Base-by-base conservation (phyloP, 2,329 filamentous ascomycete species). In the Neocucurbitaria cava region DNA sequence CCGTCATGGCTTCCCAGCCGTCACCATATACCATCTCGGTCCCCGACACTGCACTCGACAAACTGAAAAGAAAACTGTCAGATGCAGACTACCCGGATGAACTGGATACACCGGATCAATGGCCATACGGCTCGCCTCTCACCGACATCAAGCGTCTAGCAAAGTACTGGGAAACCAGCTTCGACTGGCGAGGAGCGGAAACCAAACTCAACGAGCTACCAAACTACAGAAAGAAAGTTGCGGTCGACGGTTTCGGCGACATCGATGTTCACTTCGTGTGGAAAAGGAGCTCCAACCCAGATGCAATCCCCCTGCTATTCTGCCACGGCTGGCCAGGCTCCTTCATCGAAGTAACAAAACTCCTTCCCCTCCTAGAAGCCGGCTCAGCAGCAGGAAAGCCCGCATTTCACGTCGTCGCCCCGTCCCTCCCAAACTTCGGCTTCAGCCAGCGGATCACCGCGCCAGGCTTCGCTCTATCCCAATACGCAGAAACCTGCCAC, bases 251-350 rank as follows among this genome's bases (percentile, higher is more conserved):
- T 0, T 89, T 87, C 61, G 86, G 80, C 1, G 76, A 80, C 0
- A 67, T 89, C 44, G 78, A 86, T 30, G 77, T 90, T 3, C 88
- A 91, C 73, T 89, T 87, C 67, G 71, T 90, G 2, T 85, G 89
- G 66, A 79, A 87, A 60, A 78, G 72, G 47, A 86, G 82, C 61
- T 66, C 73, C 1, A 77, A 77, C 2, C 61, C 79, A 1, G 77
- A 78, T 18, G 85, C 86, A 1, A 84, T 91, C 38, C 88, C 89
- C 0, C 67, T 91, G 26, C 70, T 91, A 1, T 90, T 91, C 68
- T 79, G 81, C n/a, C 88, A 90, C 67, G 87, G 87, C 13, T 90
- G 86, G 85, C 89, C 89, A 0, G 89, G 89, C 1, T 87, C 83
- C 59, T 90, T 89, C 67, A 69, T 89, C 42, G 88, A 91, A 73